A percentile compares a stretch with the other conserved stretches of the same genome.
Evolutionary conservation across 176 grass and related monocot species (phyloP).

Genomic region (Avena sativa): DNA sequence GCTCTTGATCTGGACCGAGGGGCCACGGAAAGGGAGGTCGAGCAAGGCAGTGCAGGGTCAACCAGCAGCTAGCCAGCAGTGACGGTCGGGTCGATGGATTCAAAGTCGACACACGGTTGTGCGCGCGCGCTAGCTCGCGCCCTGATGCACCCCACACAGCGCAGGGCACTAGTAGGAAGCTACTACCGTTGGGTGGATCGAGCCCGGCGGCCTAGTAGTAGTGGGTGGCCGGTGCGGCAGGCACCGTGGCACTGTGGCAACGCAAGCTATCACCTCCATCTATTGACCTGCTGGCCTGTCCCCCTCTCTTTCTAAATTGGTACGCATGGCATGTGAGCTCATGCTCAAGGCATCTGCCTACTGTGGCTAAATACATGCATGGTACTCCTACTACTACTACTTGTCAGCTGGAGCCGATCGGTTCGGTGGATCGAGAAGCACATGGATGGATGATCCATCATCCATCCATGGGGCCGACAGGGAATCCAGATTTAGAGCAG

Average conservation of each 20-base stretch:
- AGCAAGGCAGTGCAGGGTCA: slow-evolving; percentile 11
- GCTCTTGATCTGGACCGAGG: slow-evolving; percentile 20
- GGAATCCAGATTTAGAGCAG: slow-evolving; percentile 37
- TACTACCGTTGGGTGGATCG: neutral
- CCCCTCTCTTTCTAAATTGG: neutral
- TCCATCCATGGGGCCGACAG: slow-evolving; percentile 41
- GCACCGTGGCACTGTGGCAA: slow-evolving; percentile 12
- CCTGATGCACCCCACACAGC: slow-evolving; percentile 30
- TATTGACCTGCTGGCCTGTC: slow-evolving; percentile 34
- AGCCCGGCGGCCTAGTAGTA: neutral
- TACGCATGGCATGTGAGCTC: neutral
- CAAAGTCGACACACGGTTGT: neutral
- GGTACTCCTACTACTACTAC: neutral
- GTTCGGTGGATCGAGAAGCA: neutral
- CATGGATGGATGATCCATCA: neutral
- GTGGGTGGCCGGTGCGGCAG: neutral
- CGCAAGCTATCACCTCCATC: slow-evolving; percentile 4
- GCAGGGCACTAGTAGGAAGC: neutral
- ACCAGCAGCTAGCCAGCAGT: slow-evolving; percentile 25
- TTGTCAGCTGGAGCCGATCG: neutral
- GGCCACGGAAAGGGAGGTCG: neutral
- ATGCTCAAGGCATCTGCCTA: neutral
- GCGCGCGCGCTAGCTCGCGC: neutral
- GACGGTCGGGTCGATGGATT: slow-evolving; percentile 8
- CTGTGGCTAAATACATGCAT: neutral